Base-by-base conservation (phyloP, 2,329 filamentous ascomycete genomes). In the Sodiomyces alkalinus region DNA sequence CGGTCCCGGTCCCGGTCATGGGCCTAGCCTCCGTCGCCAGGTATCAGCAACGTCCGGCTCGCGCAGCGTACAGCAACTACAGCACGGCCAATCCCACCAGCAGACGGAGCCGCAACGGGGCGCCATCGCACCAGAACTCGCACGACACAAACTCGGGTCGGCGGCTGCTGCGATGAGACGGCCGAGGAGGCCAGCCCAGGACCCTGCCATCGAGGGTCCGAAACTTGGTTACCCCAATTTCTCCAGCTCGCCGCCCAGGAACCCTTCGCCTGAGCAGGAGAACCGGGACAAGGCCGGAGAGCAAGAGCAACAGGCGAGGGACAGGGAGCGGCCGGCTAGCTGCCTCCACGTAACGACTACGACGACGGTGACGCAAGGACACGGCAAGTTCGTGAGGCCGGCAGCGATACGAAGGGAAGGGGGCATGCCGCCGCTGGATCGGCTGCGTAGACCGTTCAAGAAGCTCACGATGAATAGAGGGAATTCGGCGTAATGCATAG, bases 221-320 rank as follows among this genome's bases (percentile, higher is more conserved):
- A 62, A 60, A 28, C 49, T 51, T n/a, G n/a, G n/a, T 6, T 78
- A 80, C 38, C 45, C 57, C 1, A 64, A 60, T 35, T 71, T 74
- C 41, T 73, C 68, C 0, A 74, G 68, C 47, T 69, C 68, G 12
- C 67, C 69, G 4, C 45, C 53, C 3, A 42, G n/a, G n/a, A n/a
- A n/a, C n/a, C n/a, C n/a, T n/a, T n/a, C n/a, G n/a, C n/a, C n/a
- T n/a, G n/a, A n/a, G n/a, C n/a, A n/a, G n/a, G n/a, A n/a, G n/a
- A n/a, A n/a, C 45, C n/a, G 44, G 46, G 35, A 39, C 34, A 29
- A 41, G 32, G 27, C 32, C 30, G 23, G 13, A 40, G 12, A 33
- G 37, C 5, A 7, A 21, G 17, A 39, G 11, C 16, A 25, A 6
- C 17, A 33, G 17, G 7, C 39, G 36, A 4, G 32, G 51, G 19